phyloP scores from a whole-genome alignment of 2,329 filamentous ascomycete species.

The Claviceps pusilla region DNA sequence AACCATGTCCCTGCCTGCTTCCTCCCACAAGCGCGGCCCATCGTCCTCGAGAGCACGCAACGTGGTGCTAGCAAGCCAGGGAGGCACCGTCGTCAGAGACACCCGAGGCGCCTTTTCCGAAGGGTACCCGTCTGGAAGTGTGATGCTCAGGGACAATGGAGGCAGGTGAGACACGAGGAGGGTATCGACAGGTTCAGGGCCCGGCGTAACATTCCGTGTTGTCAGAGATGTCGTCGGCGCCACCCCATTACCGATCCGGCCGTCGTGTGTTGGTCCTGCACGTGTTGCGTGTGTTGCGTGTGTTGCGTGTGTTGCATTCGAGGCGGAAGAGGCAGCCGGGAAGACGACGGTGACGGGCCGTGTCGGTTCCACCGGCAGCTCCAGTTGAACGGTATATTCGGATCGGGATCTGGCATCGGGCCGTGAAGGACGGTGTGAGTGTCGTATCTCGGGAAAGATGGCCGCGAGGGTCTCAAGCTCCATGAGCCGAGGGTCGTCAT shows the following conservation, averaged over 20 bases:
- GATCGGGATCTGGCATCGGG: neutral
- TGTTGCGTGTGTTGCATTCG: slow-evolving; percentile 2
- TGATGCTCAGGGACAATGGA: slow-evolving; percentile 36
- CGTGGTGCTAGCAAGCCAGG: slow-evolving; percentile 38
- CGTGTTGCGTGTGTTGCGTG: neutral
- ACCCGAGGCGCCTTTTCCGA: slow-evolving; percentile 34
- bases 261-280: neutral
- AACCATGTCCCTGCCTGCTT: slow-evolving; percentile 42
- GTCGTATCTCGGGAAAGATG: slow-evolving; percentile 51
- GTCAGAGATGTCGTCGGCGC: neutral
- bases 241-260: neutral
- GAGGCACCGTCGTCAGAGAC: slow-evolving; percentile 35
- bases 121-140: slow-evolving; percentile 45
- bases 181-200: slow-evolving; percentile 22
- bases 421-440: slow-evolving; percentile 23
- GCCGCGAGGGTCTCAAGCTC: slow-evolving; percentile 47
- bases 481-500: slow-evolving; percentile 38
- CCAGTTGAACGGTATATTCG: slow-evolving; percentile 36
- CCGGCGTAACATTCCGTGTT: slow-evolving; percentile 2
- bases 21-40: slow-evolving; percentile 43
- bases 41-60: slow-evolving; percentile 36
- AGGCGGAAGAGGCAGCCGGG: slow-evolving; percentile 27
- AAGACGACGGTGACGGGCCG: slow-evolving; percentile 43
- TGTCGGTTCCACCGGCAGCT: slow-evolving; percentile 41
- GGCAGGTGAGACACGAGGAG: slow-evolving; percentile 43